These are phyloP conservation scores for Neonectria coccinea DNA, from an alignment of 2,329 filamentous ascomycete genomes.

Conservation along the genomic window DNA sequence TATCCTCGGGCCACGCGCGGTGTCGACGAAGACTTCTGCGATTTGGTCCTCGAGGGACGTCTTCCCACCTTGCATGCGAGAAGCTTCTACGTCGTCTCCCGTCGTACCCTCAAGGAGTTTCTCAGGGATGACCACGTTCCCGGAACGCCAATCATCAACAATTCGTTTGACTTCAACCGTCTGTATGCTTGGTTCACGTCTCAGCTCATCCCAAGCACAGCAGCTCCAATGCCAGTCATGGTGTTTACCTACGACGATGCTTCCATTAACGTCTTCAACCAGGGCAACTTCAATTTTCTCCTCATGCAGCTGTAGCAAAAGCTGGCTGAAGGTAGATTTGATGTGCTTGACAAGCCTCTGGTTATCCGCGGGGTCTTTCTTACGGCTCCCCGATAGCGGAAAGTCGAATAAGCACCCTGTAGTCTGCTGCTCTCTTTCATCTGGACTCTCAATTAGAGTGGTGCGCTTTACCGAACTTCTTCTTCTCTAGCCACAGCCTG, in stretches of 20 bases:
- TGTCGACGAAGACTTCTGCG: background rate
- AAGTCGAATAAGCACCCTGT: no score
- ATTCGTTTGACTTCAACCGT: background rate
- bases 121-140: background rate
- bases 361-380: background rate
- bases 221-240: background rate
- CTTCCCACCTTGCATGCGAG: background rate
- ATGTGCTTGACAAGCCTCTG: background rate
- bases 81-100: background rate
- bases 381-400: no score
- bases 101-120: background rate
- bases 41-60: background rate
- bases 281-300: background rate
- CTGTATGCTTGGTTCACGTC: background rate
- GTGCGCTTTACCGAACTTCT: no score
- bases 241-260: background rate
- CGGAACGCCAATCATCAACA: background rate
- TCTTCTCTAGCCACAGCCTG: no score
- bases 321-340: background rate
- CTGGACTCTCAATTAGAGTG: no score
- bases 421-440: no score
- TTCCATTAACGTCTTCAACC: background rate
- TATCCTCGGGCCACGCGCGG: background rate
- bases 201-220: background rate
- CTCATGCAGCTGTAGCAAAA: background rate